Evolutionary conservation across 352 stramenopile species (phyloP), one percentile per base, ranked within the genome.

Genomic region (Phytophthora pinifolia): DNA sequence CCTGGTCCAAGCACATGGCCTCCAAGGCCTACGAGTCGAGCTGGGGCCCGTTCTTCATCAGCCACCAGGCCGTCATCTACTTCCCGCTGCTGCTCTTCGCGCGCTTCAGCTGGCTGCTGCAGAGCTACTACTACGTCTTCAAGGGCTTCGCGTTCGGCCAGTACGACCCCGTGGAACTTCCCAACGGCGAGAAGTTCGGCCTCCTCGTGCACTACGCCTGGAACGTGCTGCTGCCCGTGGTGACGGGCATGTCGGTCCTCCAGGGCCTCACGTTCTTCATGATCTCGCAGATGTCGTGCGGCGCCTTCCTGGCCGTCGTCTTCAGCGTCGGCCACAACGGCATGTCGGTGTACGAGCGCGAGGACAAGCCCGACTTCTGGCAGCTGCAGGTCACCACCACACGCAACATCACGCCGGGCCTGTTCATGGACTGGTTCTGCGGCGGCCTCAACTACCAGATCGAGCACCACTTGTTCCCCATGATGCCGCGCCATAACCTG

Each of bases 301-400:
- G 97, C n/a, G 76, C 98, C 30, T 86, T 98, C 44, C 74, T 99
- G 6, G 97, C 96, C 18, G 76, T 97, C 15, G 96, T 99, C 30
- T 99, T 99, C 65, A 97, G 93, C 57, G 80, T 99, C 35, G 96
- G 96, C 49, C 97, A 99, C 89, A 99, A 99, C 72, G 97, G 96
- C 63, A 99, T 99, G 96, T 85, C 91, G 14, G 94, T 98, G 4
- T 99, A 99, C 67, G 92, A 99, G 65, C 94, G 92, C 38, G 86
- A 97, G 22, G 86, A 78, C 27, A 94, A 98, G 54, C 96, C 96
- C 13, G 96, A 99, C 76, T 99, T 99, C 73, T 99, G 96, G 96
- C 94, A 98, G 77, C 83, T 99, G 31, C 96, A 99, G 78, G 94
- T 99, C 27, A 98, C 96, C 10, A 98, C 96, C 8, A 99, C 96